Evolutionary conservation across 2,329 filamentous ascomycete species (phyloP), one percentile per base, ranked within the genome.

Genomic region (Paecilomyces variotii): DNA sequence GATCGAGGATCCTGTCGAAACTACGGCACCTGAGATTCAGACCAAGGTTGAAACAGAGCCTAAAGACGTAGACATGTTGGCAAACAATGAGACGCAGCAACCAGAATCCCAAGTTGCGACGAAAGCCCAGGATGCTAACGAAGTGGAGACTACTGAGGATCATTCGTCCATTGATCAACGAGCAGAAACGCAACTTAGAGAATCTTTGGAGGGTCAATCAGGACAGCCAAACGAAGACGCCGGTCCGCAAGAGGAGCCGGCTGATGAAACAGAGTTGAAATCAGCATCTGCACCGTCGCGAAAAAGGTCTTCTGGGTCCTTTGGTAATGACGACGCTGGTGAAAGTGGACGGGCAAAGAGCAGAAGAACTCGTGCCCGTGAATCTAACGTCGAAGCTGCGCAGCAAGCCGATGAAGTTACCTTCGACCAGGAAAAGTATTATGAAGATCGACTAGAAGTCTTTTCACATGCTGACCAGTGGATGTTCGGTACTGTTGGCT

Each of bases 291-390:
- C 72, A 3, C 74, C 74, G 10, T 78, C 78, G 25, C 78, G 84
- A 24, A 87, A 87, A 69, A 77, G 85, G 58, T 86, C 84, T 2
- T 83, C 82, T 12, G 82, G 85, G 56, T 82, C 81, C 24, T 81
- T 83, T 54, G 82, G 81, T 9, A 76, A 85, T 28, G 79, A 84
- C 1, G 85, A 87, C 56, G 78, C 76, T 11, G 74, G 74, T 11
- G 84, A 87, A 60, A 81, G 81, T 55, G 79, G 80, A 24, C 78
- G 84, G 54, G 74, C 76, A 11, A 84, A 84, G 65, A 86, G 84
- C 68, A 84, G 84, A 65, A 79, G 85, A 35, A 80, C 84, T 19
- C 80, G 84, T 56, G 82, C 83, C 30, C 79, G 85, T 61, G 84
- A 86, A 62, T 82, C 82, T 7, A 75, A 80, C 55, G 76, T 75